phyloP scores from a whole-genome alignment of 257 asterid species.

The Vinca minor region DNA sequence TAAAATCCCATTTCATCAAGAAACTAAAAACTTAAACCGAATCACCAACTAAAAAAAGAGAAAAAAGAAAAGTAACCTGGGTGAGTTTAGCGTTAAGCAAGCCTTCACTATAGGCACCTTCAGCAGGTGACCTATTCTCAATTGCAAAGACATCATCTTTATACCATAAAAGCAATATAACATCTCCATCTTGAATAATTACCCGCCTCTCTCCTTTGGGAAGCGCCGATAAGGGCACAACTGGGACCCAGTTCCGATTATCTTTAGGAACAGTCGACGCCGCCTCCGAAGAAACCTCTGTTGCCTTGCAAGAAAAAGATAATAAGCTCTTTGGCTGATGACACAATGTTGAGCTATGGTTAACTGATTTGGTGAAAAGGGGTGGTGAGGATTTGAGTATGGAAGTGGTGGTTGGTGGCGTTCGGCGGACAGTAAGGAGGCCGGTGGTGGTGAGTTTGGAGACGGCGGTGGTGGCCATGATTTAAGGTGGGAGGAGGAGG shows the following conservation, averaged over 20 bases:
- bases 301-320: conserved; percentile 39
- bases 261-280: conserved; percentile 28
- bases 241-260: conserved; percentile 65
- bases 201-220: conserved; percentile 98
- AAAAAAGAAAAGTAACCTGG: conserved; percentile 36
- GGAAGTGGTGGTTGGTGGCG: conserved; percentile 29
- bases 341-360: too few species aligned
- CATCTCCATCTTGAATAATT: conserved; percentile 63
- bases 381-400: conserved; percentile 4
- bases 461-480: conserved; percentile 25
- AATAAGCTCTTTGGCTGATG: conserved; percentile 3
- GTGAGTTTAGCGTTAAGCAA: conserved; percentile 88
- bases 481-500: not conserved
- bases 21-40: not conserved
- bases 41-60: not conserved
- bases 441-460: conserved; percentile 34
- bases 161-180: conserved; percentile 74
- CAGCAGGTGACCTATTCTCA: conserved; percentile 92
- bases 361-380: conserved; percentile 7
- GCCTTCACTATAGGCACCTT: conserved; percentile 90
- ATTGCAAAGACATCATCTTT: conserved; percentile 65
- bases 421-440: conserved; percentile 32
- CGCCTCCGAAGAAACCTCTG: conserved; percentile 49
- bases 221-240: conserved; percentile 76
- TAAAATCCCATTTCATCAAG: not conserved